phyloP scores from a whole-genome alignment of 495 filamentous ascomycete species.

The Podospora tetraspora region DNA sequence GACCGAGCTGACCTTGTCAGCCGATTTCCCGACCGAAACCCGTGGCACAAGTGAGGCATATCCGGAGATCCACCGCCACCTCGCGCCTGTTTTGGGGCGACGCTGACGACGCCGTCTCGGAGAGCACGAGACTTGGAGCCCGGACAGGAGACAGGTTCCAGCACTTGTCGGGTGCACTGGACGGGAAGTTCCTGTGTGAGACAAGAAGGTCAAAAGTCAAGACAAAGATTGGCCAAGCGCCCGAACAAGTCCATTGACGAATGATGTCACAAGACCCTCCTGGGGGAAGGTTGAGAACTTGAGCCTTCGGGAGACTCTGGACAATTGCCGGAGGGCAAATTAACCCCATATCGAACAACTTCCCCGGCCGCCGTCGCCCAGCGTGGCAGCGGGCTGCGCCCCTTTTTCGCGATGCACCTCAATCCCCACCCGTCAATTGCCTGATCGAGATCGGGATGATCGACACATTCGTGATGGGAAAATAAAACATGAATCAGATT shows the following conservation, averaged over 20 bases:
- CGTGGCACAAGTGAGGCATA: not conserved
- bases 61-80: not conserved
- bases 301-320: not conserved
- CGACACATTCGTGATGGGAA: not conserved
- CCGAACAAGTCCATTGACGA: not conserved
- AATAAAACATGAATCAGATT: not conserved
- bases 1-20: not conserved
- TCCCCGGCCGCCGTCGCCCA: not conserved
- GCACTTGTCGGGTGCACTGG: not conserved
- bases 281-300: not conserved
- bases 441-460: not conserved
- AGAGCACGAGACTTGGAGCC: not conserved
- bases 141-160: not conserved
- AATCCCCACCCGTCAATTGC: not conserved
- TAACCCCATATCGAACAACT: not conserved
- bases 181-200: not conserved
- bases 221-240: not conserved
- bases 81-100: not conserved
- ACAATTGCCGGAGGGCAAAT: not conserved
- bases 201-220: not conserved
- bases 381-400: not conserved
- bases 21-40: too few species aligned
- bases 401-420: not conserved
- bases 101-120: not conserved
- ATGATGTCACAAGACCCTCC: not conserved